Conservation (phyloP, 139 green algal genomes). For the Closterium sp. region DNA sequence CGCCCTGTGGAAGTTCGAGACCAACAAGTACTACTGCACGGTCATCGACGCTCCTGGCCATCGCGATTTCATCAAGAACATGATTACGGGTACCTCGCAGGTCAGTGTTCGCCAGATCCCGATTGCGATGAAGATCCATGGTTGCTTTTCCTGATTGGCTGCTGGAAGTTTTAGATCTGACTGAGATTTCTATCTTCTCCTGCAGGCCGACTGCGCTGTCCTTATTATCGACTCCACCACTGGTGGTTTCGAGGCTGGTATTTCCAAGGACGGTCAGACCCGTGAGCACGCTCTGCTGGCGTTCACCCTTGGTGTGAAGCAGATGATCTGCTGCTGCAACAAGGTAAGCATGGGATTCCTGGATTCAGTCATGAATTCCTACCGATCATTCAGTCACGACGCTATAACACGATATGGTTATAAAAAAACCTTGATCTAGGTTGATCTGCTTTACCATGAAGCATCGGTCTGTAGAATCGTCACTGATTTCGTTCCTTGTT, state of each 20-base stretch:
- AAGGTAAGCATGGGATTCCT: slow-evolving; percentile 12
- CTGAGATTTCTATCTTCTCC: neutral
- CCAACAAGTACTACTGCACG: slow-evolving; percentile 96
- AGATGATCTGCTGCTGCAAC: slow-evolving; percentile 84
- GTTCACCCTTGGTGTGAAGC: slow-evolving; percentile 96
- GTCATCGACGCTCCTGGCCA: slow-evolving; percentile 74
- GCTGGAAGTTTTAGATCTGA: neutral
- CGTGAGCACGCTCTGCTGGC: slow-evolving; percentile 96
- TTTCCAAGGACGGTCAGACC: slow-evolving; percentile 86
- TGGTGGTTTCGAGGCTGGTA: slow-evolving; percentile 52
- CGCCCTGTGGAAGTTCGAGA: slow-evolving; percentile 99
- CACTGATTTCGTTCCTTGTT: neutral
- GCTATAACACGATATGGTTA: no score
- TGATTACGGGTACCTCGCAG: slow-evolving; percentile 87
- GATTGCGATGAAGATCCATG: neutral
- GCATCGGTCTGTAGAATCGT: neutral
- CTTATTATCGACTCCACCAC: slow-evolving; percentile 84
- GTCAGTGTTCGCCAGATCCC: neutral
- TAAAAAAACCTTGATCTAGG: no score
- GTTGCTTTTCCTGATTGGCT: neutral
- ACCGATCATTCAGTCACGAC: no score
- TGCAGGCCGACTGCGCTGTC: slow-evolving; percentile 64
- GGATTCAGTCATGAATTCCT: no score
- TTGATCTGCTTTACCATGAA: no score
- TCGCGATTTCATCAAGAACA: slow-evolving; percentile 99